Percentiles rank a stretch among this genome's conserved stretches.
These are phyloP conservation scores for Nemania diffusa DNA, from an alignment of 2,329 filamentous ascomycete species.

Conservation along the genomic window DNA sequence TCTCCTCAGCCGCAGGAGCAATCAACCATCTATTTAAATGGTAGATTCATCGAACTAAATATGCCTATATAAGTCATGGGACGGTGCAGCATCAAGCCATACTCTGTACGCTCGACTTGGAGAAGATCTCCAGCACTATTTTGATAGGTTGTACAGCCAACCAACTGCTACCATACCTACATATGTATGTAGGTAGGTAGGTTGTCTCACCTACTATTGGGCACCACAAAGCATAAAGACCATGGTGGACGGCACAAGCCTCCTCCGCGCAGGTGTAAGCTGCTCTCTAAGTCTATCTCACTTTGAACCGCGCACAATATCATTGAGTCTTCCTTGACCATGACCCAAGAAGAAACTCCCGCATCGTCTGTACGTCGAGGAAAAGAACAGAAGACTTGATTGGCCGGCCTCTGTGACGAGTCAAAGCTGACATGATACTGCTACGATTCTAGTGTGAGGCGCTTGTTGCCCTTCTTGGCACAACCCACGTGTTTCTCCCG, in stretches of 20 bases:
- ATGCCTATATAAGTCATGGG: neutral
- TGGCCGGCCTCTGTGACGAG: neutral
- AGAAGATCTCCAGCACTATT: no score
- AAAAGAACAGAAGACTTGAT: neutral
- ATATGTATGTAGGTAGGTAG: neutral
- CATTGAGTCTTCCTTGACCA: neutral
- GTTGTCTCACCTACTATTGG: neutral
- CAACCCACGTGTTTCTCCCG: conserved; percentile 33
- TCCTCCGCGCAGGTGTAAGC: conserved; percentile 17
- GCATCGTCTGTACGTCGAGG: conserved; percentile 1
- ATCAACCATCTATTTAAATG: no score
- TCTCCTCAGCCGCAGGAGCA: no score
- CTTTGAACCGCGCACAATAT: neutral
- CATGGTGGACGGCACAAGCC: conserved; percentile 17
- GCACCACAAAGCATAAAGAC: conserved; percentile 2
- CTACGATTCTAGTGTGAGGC: conserved; percentile 30
- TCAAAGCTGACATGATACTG: neutral
- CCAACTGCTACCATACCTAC: conserved; percentile 1
- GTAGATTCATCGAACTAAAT: neutral
- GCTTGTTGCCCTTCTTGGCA: conserved; percentile 32
- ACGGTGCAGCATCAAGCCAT: neutral
- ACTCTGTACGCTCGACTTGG: no score
- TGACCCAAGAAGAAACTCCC: neutral
- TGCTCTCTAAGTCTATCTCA: neutral
- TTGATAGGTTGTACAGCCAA: neutral